Evolutionary conservation across 495 filamentous ascomycete species (phyloP).

Genomic region (Xylaria telfairii): DNA sequence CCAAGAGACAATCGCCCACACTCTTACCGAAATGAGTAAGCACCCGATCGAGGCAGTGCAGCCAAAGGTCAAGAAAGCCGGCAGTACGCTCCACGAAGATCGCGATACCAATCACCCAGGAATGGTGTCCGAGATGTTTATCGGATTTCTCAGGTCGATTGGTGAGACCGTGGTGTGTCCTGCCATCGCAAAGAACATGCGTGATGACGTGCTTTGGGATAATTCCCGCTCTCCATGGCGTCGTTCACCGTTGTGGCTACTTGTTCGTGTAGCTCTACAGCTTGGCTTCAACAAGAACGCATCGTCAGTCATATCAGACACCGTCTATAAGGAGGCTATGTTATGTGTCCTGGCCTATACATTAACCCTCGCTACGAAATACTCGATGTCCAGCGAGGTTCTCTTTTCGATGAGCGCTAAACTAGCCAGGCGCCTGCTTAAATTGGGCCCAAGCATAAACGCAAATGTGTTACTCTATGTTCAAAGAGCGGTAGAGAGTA

Average conservation of each 20-base stretch:
- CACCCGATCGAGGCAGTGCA: slow-evolving; percentile 44
- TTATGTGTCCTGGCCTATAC: slow-evolving; percentile 53
- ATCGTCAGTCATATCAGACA: background rate
- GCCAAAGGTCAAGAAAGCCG: slow-evolving; percentile 51
- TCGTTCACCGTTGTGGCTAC: slow-evolving; percentile 62
- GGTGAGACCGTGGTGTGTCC: slow-evolving; percentile 36
- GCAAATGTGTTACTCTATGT: slow-evolving; percentile 1
- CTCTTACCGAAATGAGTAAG: slow-evolving; percentile 50
- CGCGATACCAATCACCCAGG: slow-evolving; percentile 60
- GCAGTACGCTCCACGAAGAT: slow-evolving; percentile 44
- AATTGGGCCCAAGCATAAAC: slow-evolving; percentile 37
- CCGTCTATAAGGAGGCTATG: slow-evolving; percentile 63
- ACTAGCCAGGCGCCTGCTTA: slow-evolving; percentile 53
- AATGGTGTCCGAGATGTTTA: slow-evolving; percentile 60
- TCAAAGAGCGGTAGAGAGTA: background rate
- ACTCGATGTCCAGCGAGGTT: slow-evolving; percentile 36
- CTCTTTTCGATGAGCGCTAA: slow-evolving; percentile 57
- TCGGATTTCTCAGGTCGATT: slow-evolving; percentile 50
- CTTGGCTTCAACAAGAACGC: slow-evolving; percentile 20
- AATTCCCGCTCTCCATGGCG: slow-evolving; percentile 55
- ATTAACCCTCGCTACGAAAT: slow-evolving; percentile 34
- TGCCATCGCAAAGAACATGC: slow-evolving; percentile 60
- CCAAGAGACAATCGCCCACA: slow-evolving; percentile 44
- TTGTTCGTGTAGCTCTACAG: slow-evolving; percentile 62
- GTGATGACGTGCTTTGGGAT: slow-evolving; percentile 63